Base-by-base conservation (phyloP, 2,329 filamentous ascomycete genomes). In the Colletotrichum melonis region DNA sequence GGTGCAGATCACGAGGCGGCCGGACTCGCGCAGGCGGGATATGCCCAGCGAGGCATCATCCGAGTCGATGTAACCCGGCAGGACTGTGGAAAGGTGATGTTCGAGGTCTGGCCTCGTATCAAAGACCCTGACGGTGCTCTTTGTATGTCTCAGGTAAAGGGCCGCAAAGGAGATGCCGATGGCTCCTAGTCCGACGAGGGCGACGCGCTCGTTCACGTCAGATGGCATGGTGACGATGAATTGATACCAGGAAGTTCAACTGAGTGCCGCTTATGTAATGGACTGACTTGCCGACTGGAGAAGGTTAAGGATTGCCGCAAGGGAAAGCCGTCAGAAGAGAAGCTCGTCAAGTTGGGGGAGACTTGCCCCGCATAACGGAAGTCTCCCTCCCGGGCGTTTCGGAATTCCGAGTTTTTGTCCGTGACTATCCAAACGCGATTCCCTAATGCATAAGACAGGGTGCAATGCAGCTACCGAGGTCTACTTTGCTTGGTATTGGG, bases 161-260 rank as follows among this genome's bases (percentile, higher is more conserved):
- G 88, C 86, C 9, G 86, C 84, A 78, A 90, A 89, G 26, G 88
- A 89, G 57, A 90, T 84, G 42, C 88, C 88, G 56, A 90, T 90
- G 24, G 84, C 84, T n/a, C 84, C 82, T 5, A 82, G 75, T 5
- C 84, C 83, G 59, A 84, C 79, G 24, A 85, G 74, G 22, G 84
- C 79, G 66, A 85, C 59, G 5, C 14, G 59, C n/a, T 63, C 59
- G n/a, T 42, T 30, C 16, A 26, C 19, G 11, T 49, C n/a, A 5
- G n/a, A 26, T 7, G 59, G 19, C 59, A 63, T 63, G 2, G 19
- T 5, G 26, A 19, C 6, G 16, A 49, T 49, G 16, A 9, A 9
- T n/a, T 0, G 0, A 49, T 49, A 1, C 0, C 4, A 49, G 4
- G 6, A 3, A 49, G 42, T 49, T 49, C 8, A 22, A 49, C 19